Percentiles rank a stretch among this genome's conserved stretches.
Evolutionary conservation across 176 grass and related monocot genomes (phyloP).

Genomic region (Rhynchospora breviuscula): DNA sequence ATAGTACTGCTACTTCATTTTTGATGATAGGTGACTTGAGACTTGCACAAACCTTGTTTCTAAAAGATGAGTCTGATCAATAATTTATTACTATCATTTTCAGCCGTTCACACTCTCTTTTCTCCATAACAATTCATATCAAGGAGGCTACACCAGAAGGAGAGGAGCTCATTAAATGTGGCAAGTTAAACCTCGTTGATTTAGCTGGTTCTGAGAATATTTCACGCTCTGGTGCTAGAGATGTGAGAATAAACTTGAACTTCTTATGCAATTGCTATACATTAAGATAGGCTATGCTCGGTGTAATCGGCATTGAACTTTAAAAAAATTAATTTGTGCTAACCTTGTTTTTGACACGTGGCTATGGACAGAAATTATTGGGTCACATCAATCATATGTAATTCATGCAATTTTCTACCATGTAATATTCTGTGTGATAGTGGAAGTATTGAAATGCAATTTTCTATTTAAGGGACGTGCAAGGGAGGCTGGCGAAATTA

Average conservation of each 20-base stretch:
- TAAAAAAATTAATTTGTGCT: not conserved
- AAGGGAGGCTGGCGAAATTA: conserved; percentile 97
- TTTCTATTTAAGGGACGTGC: conserved; percentile 63
- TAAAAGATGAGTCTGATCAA: not conserved
- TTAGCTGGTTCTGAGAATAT: conserved; percentile 98
- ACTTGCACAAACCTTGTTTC: not conserved
- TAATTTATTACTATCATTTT: conserved; percentile 25
- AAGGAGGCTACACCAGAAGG: conserved; percentile 99
- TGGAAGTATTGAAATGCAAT: not conserved
- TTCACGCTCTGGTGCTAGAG: conserved; percentile 89
- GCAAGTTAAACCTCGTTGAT: conserved; percentile 91
- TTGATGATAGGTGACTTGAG: not conserved
- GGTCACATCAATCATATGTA: not conserved
- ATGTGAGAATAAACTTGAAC: conserved; percentile 35
- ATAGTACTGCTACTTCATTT: too few species aligned
- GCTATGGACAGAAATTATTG: not conserved
- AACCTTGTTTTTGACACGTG: not conserved
- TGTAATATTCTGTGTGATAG: not conserved
- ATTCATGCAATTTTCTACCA: not conserved
- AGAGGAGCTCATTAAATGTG: conserved; percentile 96
- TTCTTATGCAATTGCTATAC: not conserved
- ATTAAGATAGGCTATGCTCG: not conserved
- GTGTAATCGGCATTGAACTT: not conserved
- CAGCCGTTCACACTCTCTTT: conserved; percentile 95
- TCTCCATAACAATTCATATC: conserved; percentile 97